Percentiles rank a stretch among this genome's conserved stretches.
These are phyloP conservation scores for Pseudogymnoascus sp. DNA, from an alignment of 2,329 filamentous ascomycete species.

Conservation along the genomic window DNA sequence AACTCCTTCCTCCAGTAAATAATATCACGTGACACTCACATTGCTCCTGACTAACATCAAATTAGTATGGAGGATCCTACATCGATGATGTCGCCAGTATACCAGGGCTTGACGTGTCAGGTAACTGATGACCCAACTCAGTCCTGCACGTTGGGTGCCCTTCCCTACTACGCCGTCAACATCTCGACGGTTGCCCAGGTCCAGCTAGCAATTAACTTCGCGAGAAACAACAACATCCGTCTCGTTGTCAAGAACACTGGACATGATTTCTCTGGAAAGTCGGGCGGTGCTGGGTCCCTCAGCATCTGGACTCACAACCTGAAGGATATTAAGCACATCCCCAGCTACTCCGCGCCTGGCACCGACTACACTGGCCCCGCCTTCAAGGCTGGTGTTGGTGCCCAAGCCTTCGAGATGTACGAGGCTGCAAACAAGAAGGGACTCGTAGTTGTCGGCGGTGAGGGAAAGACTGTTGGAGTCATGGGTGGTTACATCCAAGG, in stretches of 20 bases:
- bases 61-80: constrained; percentile 31
- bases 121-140: constrained; percentile 29
- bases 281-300: constrained; percentile 36
- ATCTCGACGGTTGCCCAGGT: constrained; percentile 36
- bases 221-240: constrained; percentile 34
- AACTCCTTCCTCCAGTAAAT: constrained; percentile 31
- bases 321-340: constrained; percentile 33
- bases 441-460: constrained; percentile 45
- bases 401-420: constrained; percentile 38
- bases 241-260: constrained; percentile 28
- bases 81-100: constrained; percentile 42
- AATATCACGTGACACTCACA: background rate
- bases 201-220: constrained; percentile 36
- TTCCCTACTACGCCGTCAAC: constrained; percentile 28
- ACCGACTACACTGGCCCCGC: constrained; percentile 43
- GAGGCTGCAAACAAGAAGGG: constrained; percentile 33
- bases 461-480: constrained; percentile 45
- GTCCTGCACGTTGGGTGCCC: constrained; percentile 18
- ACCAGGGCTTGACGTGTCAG: constrained; percentile 33
- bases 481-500: constrained; percentile 47
- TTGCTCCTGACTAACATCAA: constrained; percentile 28
- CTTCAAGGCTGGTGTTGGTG: constrained; percentile 44
- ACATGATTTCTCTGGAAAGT: constrained; percentile 20
- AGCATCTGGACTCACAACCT: constrained; percentile 44
- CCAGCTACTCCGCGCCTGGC: constrained; percentile 31